A percentile compares a stretch with the other conserved stretches of the same genome.
phyloP scores from a whole-genome alignment of 306 rosid genomes.

The Nissolia schottii region DNA sequence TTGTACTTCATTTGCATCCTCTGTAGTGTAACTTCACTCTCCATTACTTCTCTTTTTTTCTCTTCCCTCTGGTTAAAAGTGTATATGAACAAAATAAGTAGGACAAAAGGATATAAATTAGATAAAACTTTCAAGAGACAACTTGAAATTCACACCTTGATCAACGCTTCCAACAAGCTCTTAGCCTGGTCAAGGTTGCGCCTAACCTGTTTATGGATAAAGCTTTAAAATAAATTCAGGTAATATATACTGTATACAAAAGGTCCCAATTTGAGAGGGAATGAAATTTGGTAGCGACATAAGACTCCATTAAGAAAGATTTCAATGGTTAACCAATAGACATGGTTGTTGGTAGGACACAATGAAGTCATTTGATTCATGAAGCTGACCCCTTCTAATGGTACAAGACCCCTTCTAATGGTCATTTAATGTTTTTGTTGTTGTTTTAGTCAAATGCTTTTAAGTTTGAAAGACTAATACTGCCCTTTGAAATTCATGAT shows the following conservation, averaged over 20 bases:
- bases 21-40: slow-evolving; percentile 86
- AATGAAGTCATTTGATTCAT: too few species aligned
- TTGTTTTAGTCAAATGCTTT: background rate
- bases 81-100: slow-evolving; percentile 21
- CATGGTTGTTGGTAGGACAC: too few species aligned
- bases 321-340: too few species aligned
- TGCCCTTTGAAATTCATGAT: background rate
- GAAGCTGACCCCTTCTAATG: too few species aligned
- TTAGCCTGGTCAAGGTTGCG: slow-evolving; percentile 98
- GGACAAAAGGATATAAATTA: slow-evolving; percentile 12
- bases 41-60: slow-evolving; percentile 86
- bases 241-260: background rate
- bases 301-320: background rate
- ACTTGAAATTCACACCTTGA: slow-evolving; percentile 54
- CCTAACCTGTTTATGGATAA: slow-evolving; percentile 58
- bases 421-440: too few species aligned
- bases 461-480: background rate
- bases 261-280: background rate
- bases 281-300: background rate
- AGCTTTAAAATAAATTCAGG: background rate
- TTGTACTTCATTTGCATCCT: slow-evolving; percentile 92
- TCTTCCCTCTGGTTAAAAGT: slow-evolving; percentile 74
- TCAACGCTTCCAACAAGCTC: slow-evolving; percentile 81
- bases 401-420: too few species aligned
- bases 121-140: slow-evolving; percentile 3